A percentile compares a stretch with the other conserved stretches of the same genome.
Conservation (phyloP, 495 filamentous ascomycete genomes). For the Xylaria curta region DNA sequence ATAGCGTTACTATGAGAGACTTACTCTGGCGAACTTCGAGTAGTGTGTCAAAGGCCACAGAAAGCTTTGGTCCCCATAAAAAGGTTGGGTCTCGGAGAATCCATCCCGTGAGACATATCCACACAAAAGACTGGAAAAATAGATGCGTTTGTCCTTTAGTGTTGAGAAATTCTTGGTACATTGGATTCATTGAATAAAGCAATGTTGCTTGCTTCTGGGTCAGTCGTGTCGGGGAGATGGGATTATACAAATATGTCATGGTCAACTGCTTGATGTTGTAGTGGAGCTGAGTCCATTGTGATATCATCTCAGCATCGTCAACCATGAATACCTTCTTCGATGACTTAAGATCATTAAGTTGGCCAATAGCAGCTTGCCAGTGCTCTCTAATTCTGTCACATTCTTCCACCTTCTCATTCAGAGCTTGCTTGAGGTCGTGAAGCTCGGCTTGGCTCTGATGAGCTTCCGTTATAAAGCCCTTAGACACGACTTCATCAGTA, state of each 20-base stretch:
- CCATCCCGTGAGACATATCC: neutral
- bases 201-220: neutral
- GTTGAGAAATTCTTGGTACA: constrained; percentile 2
- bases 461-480: neutral
- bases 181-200: neutral
- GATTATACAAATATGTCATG: neutral
- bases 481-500: neutral
- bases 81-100: neutral
- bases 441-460: neutral
- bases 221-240: neutral
- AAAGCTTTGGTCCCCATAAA: neutral
- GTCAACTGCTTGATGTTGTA: constrained; percentile 2
- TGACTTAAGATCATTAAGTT: constrained; percentile 16
- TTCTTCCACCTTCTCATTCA: constrained; percentile 1
- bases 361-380: constrained; percentile 1
- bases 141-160: neutral
- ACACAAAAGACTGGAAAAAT: neutral
- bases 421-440: neutral
- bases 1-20: neutral
- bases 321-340: constrained; percentile 6
- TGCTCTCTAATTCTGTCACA: constrained; percentile 7
- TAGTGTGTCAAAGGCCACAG: neutral
- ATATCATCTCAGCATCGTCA: constrained; percentile 18
- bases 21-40: neutral
- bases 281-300: constrained; percentile 3